phyloP scores from a whole-genome alignment of 2,329 filamentous ascomycete species.

The Furcasterigmium furcatum region DNA sequence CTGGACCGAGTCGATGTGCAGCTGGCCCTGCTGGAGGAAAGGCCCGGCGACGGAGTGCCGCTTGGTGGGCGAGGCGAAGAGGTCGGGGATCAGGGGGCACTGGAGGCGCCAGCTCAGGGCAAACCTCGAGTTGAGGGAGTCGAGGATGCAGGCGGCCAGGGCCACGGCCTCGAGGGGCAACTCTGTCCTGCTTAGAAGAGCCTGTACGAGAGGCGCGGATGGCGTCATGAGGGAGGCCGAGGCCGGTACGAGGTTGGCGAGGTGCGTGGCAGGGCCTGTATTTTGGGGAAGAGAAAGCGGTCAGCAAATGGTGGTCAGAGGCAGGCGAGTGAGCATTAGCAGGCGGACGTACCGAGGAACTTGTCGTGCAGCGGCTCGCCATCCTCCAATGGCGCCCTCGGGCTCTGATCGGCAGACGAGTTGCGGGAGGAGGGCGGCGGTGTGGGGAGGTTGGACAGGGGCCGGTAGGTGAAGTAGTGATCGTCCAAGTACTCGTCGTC shows the following conservation, averaged over 20 bases:
- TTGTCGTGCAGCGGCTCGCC: conserved; percentile 37
- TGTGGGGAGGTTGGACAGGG: conserved; percentile 65
- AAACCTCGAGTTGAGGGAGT: conserved; percentile 61
- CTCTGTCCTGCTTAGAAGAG: conserved; percentile 54
- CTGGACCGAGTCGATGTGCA: conserved; percentile 58
- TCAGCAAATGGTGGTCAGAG: conserved; percentile 5
- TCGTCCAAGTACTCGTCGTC: conserved; percentile 47
- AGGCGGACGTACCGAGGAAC: conserved; percentile 29
- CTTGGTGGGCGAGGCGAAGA: conserved; percentile 25
- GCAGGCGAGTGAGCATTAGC: not conserved
- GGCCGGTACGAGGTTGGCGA: conserved; percentile 63
- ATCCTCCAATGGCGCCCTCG: conserved; percentile 37
- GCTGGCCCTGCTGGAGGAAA: conserved; percentile 26
- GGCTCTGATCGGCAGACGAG: conserved; percentile 39
- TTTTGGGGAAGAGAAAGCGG: not conserved
- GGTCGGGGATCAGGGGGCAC: conserved; percentile 42
- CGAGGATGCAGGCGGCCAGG: conserved; percentile 63
- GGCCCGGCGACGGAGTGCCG: conserved; percentile 46
- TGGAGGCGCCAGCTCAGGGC: conserved; percentile 59
- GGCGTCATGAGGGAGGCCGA: conserved; percentile 57
- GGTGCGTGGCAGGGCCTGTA: conserved; percentile 61
- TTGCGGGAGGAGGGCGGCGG: conserved; percentile 55
- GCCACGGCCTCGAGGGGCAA: conserved; percentile 61
- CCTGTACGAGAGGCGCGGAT: conserved; percentile 57
- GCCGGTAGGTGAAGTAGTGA: conserved; percentile 62